phyloP scores from a whole-genome alignment of 805 yeast genomes.

The Zygosaccharomyces siamensis region DNA sequence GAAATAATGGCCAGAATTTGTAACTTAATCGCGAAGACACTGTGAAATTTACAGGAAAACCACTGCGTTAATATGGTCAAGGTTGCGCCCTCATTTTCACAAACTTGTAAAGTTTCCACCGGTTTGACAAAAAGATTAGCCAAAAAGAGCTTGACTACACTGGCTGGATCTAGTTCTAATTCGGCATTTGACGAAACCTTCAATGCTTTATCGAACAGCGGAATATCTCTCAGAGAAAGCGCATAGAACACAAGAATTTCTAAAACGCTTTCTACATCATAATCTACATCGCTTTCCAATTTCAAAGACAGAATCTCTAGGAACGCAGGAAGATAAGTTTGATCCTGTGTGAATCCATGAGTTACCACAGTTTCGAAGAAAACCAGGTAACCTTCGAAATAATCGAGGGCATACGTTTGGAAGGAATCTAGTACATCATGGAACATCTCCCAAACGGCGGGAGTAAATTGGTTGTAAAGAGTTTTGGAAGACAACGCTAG shows the following conservation, averaged over 20 bases:
- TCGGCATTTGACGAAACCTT: conserved; percentile 31
- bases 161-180: conserved; percentile 37
- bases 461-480: conserved; percentile 43
- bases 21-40: conserved; percentile 77
- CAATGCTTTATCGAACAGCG: conserved; percentile 26
- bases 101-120: conserved; percentile 44
- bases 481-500: conserved; percentile 46
- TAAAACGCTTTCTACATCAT: conserved; percentile 37
- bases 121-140: conserved; percentile 64
- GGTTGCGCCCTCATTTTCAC: conserved; percentile 46
- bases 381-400: conserved; percentile 51
- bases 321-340: conserved; percentile 27
- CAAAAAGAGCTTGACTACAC: conserved; percentile 55
- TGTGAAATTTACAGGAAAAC: conserved; percentile 53
- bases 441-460: conserved; percentile 50
- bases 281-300: conserved; percentile 35
- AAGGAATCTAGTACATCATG: conserved; percentile 48
- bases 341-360: conserved; percentile 44
- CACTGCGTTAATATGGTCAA: conserved; percentile 54
- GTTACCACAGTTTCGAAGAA: conserved; percentile 52
- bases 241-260: conserved; percentile 32
- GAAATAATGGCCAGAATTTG: conserved; percentile 62
- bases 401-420: conserved; percentile 56
- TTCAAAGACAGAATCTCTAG: conserved; percentile 27
- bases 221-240: conserved; percentile 32